phyloP scores from a whole-genome alignment of 169 alveolate species.

The Plasmodium falciparum region DNA sequence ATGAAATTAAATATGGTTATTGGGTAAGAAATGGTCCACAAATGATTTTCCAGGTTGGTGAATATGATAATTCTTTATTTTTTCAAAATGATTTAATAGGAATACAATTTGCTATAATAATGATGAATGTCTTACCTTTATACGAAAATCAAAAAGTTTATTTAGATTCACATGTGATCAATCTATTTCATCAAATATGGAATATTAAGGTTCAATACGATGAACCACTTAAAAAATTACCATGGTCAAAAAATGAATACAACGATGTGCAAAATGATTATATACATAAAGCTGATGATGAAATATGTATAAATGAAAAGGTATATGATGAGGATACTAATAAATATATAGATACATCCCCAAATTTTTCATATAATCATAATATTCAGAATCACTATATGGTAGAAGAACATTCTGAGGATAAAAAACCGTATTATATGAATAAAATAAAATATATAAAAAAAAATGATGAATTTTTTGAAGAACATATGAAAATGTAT shows the following conservation, averaged over 20 bases:
- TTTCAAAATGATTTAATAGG: slow-evolving; percentile 69
- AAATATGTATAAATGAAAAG: not conserved
- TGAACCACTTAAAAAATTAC: not conserved
- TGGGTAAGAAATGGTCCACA: slow-evolving; percentile 75
- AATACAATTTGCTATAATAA: slow-evolving; percentile 44
- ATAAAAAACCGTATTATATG: not conserved
- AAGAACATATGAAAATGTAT: slow-evolving; percentile 1
- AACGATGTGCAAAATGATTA: not conserved
- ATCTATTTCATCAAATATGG: not conserved
- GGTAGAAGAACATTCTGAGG: too few relatives aligned
- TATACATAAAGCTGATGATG: not conserved
- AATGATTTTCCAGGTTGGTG: slow-evolving; percentile 38
- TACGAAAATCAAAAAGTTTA: slow-evolving; percentile 26
- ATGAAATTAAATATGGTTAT: slow-evolving; percentile 69
- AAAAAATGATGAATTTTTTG: not conserved
- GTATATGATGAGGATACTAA: too few relatives aligned
- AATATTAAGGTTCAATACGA: not conserved
- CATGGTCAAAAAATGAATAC: not conserved
- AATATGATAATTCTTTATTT: slow-evolving; percentile 39
- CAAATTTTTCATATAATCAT: too few relatives aligned
- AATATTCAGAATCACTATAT: too few relatives aligned
- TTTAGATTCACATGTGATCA: not conserved
- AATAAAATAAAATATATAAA: slow-evolving; percentile 8
- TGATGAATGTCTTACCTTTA: slow-evolving; percentile 68
- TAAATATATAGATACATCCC: too few relatives aligned